Evolutionary conservation across 2,329 filamentous ascomycete species (phyloP), one percentile per base, ranked within the genome.

Genomic region (Fusarium pseudoanthophilum): DNA sequence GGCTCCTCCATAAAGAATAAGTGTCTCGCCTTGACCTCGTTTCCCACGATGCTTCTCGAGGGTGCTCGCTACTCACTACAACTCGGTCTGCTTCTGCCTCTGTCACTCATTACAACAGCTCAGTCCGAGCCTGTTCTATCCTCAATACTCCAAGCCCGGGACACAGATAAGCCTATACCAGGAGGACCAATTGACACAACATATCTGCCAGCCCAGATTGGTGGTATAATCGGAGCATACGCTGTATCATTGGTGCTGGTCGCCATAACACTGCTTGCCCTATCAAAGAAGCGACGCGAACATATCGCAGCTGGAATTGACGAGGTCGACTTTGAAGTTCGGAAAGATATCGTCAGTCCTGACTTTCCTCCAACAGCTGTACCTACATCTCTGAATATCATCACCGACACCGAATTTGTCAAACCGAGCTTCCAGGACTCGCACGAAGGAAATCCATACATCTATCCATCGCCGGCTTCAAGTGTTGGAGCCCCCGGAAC

Each of bases 141-240:
- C 34, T 67, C 58, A 46, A 61, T 73, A 37, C 69, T 73, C 39
- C 51, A 77, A 37, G 59, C 80, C 53, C 77, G 76, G 69, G 65
- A 78, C 73, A 87, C 90, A 81, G 84, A 90, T 82, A 89, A 89
- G 13, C 88, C 91, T 14, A 80, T 90, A 49, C 90, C 90, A 45
- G 85, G 86, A 62, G 82, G 86, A 76, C 89, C 91, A 42, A 81
- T 90, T 55, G 85, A 95, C 80, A 84, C 84, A 72, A 83, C 87
- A 24, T 90, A 92, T 63, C 89, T 98, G 28, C 94, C 95, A 24
- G 91, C 90, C 67, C 92, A 98, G 82, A 91, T 98, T 75, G 92
- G 93, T 72, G 94, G 92, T 74, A 93, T 98, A 68, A 88, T 95
- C 67, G 94, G 92, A 69, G 92, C 93, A 67, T 98, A 98, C 89